Evolutionary conservation across 2,329 filamentous ascomycete genomes (phyloP), one percentile per base, ranked within the genome.

Genomic region (Biscogniauxia mediterranea): DNA sequence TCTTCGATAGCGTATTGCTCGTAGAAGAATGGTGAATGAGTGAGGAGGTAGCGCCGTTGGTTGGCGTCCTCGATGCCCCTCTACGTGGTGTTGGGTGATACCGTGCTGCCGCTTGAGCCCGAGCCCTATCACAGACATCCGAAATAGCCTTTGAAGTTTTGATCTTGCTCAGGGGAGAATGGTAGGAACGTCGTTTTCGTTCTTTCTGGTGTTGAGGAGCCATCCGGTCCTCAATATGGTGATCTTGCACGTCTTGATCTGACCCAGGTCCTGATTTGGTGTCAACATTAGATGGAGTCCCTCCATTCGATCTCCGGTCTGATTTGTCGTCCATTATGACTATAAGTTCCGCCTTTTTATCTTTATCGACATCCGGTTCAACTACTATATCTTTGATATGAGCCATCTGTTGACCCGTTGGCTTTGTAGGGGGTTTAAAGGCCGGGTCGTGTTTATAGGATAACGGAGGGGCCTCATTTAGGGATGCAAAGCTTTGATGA

Each of bases 91-190:
- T 20, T 15, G 28, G 28, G 38, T 42, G 56, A 55, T 23, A 51
- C 7, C 19, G 63, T 52, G 61, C 50, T 15, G 59, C 49, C 26
- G 61, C 56, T 38, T 61, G 55, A 5, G 57, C 60, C 52, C 63
- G 57, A 23, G 65, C 65, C 46, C 59, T 65, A 20, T 58, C 54
- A 8, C 61, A 56, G 42, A 56, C 55, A 50, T 65, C 56, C 9
- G 55, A 57, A 17, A 65, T 58, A 4, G 58, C 54, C 32, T 64
- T 67, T 1, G 65, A 63, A 8, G 64, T 52, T 17, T 58, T 58
- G 5, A 38, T 7, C 25, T 56, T 62, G 7, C 57, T 9, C 1
- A 61, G 20, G 46, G 59, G 53, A n/a, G 61, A 64, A 26, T 19
- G 26, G 25, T 21, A 21, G 13, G 58, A 42, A 38, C 2, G 57